These are phyloP conservation scores for Elymus sibiricus DNA, from an alignment of 176 grass and related monocot genomes.

Conservation along the genomic window DNA sequence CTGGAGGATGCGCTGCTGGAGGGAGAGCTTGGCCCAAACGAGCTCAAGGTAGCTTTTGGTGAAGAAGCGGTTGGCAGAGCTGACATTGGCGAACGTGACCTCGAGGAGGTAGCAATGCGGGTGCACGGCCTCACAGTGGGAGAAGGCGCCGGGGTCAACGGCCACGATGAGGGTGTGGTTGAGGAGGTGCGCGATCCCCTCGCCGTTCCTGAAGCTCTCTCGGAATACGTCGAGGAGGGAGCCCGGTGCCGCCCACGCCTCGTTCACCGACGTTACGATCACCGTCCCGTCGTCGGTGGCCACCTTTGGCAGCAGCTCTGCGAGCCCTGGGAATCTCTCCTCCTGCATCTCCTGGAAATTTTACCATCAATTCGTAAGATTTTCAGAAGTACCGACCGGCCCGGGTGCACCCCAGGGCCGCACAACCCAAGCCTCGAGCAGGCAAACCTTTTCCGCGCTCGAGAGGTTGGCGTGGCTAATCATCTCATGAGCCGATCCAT, in stretches of 20 bases:
- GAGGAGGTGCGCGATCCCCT: slow-evolving; percentile 31
- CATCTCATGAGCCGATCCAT: too few relatives aligned
- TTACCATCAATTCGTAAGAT: not conserved
- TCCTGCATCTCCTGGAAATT: not conserved
- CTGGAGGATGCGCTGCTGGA: slow-evolving; percentile 46
- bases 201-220: slow-evolving; percentile 56
- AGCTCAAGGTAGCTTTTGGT: slow-evolving; percentile 54
- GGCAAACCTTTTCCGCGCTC: too few relatives aligned
- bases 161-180: slow-evolving; percentile 55
- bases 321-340: not conserved
- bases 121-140: slow-evolving; percentile 47
- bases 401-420: too few relatives aligned
- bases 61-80: slow-evolving; percentile 30
- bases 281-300: slow-evolving; percentile 28
- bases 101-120: slow-evolving; percentile 51
- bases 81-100: slow-evolving; percentile 7
- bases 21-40: slow-evolving; percentile 51
- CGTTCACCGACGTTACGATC: slow-evolving; percentile 58
- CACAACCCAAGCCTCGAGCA: too few relatives aligned
- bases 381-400: too few relatives aligned
- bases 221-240: slow-evolving; percentile 55
- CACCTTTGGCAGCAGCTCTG: not conserved
- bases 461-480: too few relatives aligned
- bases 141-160: slow-evolving; percentile 44
- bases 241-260: slow-evolving; percentile 46